Evolutionary conservation across 75 land plant species (phyloP), one percentile per base, ranked within the genome.

Genomic region (Selaginella moellendorffii): DNA sequence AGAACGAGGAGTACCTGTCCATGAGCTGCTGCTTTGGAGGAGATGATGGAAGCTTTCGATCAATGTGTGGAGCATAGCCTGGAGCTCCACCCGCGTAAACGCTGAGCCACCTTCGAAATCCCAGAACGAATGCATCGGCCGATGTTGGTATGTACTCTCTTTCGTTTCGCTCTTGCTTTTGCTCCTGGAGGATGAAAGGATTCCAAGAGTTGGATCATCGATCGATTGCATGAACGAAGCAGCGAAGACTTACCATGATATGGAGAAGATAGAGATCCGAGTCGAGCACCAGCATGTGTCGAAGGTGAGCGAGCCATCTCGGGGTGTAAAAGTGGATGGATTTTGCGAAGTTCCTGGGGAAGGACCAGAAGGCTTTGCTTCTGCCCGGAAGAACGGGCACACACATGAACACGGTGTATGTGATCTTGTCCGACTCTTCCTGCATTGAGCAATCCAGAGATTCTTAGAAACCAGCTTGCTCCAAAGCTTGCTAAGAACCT

Each of bases 1-100:
- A n/a, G n/a, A n/a, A n/a, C n/a, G n/a, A n/a, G n/a, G n/a, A n/a
- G 1, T 75, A 83, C 97, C 95, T 85, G 80, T 92, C 97, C 78
- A 92, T 54, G 0, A 92, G 70, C 54, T 83, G 86, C 31, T 78
- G 85, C 63, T 72, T 80, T 2, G 95, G 86, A 71, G 86, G 95
- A 29, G 80, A 67, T 8, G 86, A 84, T 0, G 97, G 93, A 31
- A 85, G 77, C 5, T 5, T 9, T 26, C 27, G 31, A 36, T 36
- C 14, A 5, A 36, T 36, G 14, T 36, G 46, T 36, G 46, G 46
- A 5, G 46, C 46, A 17, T 52, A 53, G 62, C 79, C 65, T 21
- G 86, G 66, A 68, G 76, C 73, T 63, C 75, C 69, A n/a, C 75
- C 78, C 17, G 82, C 72, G 64, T 79, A 88, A 28, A 66, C 75